A percentile compares a stretch with the other conserved stretches of the same genome.
These are phyloP conservation scores for Acanthamoeba healyi DNA, from an alignment of 208 protist species.

Conservation along the genomic window DNA sequence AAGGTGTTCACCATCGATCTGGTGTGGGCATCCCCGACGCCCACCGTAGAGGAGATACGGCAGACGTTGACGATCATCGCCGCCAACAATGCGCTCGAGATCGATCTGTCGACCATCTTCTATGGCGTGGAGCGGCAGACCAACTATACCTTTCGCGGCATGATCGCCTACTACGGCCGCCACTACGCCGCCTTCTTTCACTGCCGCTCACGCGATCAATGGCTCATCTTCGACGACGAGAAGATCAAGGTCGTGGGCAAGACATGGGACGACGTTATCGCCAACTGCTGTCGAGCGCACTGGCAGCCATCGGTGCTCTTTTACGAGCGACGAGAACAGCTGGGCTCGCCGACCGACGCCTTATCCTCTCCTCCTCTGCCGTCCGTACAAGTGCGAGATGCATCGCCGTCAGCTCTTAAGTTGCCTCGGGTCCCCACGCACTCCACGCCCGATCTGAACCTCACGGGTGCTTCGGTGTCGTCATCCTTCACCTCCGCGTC, in stretches of 20 bases:
- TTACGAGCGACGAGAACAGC: neutral
- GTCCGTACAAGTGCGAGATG: too few species aligned
- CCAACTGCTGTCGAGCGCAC: constrained; percentile 45
- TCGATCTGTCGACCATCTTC: constrained; percentile 58
- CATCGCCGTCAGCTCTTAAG: too few species aligned
- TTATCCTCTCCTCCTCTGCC: too few species aligned
- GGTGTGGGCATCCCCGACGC: constrained; percentile 46
- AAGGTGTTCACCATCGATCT: constrained; percentile 62
- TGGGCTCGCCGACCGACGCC: too few species aligned
- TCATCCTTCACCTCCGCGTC: constrained; percentile 11
- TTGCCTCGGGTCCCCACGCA: too few species aligned
- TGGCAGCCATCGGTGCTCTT: constrained; percentile 66
- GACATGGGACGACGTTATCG: constrained; percentile 62
- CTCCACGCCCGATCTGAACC: too few species aligned
- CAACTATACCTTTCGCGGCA: constrained; percentile 17
- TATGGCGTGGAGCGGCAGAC: constrained; percentile 56
- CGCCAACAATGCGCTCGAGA: neutral
- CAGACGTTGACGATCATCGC: constrained; percentile 1
- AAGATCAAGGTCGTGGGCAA: constrained; percentile 74
- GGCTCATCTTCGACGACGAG: constrained; percentile 65
- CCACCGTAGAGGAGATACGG: constrained; percentile 36
- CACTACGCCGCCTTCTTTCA: constrained; percentile 70
- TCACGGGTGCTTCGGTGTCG: neutral
- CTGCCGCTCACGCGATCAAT: constrained; percentile 29
- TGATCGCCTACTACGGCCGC: constrained; percentile 61